These are phyloP conservation scores for Diplotaxis tenuifolia DNA, from an alignment of 345 rosid genomes.

Conservation along the genomic window DNA sequence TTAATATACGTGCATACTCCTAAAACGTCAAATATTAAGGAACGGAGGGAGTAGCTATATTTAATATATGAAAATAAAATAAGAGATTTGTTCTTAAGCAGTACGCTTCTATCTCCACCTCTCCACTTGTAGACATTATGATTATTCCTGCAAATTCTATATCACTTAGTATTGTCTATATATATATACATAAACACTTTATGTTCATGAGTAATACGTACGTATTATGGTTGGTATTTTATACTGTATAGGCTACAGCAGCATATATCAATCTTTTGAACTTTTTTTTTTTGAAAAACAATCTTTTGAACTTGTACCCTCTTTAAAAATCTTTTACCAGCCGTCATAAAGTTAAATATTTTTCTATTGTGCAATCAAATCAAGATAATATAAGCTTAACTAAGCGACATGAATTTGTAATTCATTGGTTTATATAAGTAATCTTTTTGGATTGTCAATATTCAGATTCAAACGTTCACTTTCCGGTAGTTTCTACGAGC, in stretches of 20 bases:
- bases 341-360: too few species aligned
- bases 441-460: not conserved
- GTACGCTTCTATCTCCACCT: slow-evolving; percentile 33
- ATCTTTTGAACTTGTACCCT: too few species aligned
- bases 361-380: not conserved
- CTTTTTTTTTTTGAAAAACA: too few species aligned
- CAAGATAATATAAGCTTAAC: not conserved
- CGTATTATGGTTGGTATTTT: not conserved
- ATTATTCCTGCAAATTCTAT: slow-evolving; percentile 25
- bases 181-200: not conserved
- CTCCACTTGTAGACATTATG: slow-evolving; percentile 39
- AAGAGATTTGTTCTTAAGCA: slow-evolving; percentile 29
- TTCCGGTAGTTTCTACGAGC: not conserved
- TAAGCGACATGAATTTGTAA: not conserved
- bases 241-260: not conserved
- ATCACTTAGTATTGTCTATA: slow-evolving; percentile 22
- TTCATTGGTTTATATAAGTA: not conserved
- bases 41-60: not conserved
- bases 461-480: not conserved
- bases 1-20: too few species aligned
- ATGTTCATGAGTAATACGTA: slow-evolving; percentile 12
- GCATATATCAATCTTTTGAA: too few species aligned
- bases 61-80: not conserved
- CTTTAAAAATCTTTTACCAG: too few species aligned
- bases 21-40: too few species aligned